A percentile compares a stretch with the other conserved stretches of the same genome.
Conservation (phyloP, 2,329 filamentous ascomycete genomes). For the Phaeoacremonium minimum region DNA sequence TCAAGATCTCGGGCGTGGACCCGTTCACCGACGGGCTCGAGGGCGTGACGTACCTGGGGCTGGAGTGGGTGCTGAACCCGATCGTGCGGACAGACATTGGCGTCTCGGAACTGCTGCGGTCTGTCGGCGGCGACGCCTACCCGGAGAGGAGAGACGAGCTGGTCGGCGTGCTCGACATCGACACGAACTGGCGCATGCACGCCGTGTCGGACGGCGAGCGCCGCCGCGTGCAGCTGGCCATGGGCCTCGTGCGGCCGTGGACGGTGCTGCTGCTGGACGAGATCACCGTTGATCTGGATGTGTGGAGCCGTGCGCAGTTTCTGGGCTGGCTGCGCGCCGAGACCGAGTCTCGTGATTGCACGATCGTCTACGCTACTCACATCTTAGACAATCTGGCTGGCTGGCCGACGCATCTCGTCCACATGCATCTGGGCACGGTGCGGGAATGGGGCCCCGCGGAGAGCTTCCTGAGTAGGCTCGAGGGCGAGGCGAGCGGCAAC, state of each 20-base stretch:
- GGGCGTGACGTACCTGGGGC: conserved; percentile 92
- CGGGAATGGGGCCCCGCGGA: conserved; percentile 80
- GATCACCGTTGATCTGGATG: conserved; percentile 93
- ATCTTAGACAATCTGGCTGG: conserved; percentile 91
- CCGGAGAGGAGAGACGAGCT: conserved; percentile 81
- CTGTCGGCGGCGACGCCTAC: conserved; percentile 82
- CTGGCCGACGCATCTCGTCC: conserved; percentile 93
- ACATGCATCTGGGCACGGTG: conserved; percentile 87
- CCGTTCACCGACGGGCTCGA: conserved; percentile 88
- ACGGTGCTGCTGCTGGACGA: conserved; percentile 87
- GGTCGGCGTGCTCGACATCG: conserved; percentile 83
- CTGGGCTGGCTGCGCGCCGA: conserved; percentile 80
- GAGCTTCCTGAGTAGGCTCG: conserved; percentile 56
- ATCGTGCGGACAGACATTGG: conserved; percentile 95
- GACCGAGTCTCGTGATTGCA: conserved; percentile 77
- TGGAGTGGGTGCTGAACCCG: conserved; percentile 97
- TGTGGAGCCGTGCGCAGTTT: conserved; percentile 81
- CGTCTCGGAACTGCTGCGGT: conserved; percentile 77
- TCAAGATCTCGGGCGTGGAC: conserved; percentile 78
- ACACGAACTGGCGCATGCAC: conserved; percentile 91
- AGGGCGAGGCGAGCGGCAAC: conserved; percentile 56
- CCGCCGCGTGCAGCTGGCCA: conserved; percentile 87
- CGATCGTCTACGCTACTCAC: conserved; percentile 95
- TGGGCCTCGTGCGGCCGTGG: conserved; percentile 93
- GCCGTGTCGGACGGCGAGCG: conserved; percentile 91